Conservation (phyloP, 257 asterid genomes). For the Orobanche coerulescens region DNA sequence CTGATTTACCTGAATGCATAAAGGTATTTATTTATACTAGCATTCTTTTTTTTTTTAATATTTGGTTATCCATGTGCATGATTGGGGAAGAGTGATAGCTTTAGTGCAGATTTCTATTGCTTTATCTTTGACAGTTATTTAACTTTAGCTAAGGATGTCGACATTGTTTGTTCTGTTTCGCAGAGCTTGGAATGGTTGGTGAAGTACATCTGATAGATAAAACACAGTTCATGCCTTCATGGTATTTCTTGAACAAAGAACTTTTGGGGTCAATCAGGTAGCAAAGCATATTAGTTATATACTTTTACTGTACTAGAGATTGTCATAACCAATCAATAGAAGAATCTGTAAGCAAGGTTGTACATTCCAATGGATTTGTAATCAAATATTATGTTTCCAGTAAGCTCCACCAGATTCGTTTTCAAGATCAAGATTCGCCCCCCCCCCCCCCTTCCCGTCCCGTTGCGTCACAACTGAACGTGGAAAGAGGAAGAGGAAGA, state of each 20-base stretch:
- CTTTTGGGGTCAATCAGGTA: slow-evolving; percentile 28
- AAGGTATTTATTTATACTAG: slow-evolving; percentile 42
- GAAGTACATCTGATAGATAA: slow-evolving; percentile 48
- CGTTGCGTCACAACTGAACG: too few species aligned
- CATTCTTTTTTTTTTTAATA: not conserved
- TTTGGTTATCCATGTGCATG: not conserved
- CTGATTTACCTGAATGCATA: slow-evolving; percentile 67
- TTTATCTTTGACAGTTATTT: slow-evolving; percentile 5
- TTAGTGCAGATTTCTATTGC: not conserved
- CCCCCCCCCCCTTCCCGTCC: too few species aligned
- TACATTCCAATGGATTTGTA: slow-evolving; percentile 20
- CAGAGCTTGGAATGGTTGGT: slow-evolving; percentile 91
- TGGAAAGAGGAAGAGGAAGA: too few species aligned
- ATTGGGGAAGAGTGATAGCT: not conserved
- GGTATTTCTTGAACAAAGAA: slow-evolving; percentile 13
- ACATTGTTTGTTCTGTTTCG: slow-evolving; percentile 24
- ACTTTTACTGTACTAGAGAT: slow-evolving; percentile 19
- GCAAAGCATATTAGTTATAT: slow-evolving; percentile 20
- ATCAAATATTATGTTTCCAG: slow-evolving; percentile 17
- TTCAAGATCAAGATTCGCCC: not conserved
- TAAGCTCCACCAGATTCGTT: not conserved
- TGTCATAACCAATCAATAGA: slow-evolving; percentile 17
- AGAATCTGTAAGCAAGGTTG: slow-evolving; percentile 8
- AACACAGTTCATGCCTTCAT: slow-evolving; percentile 13
- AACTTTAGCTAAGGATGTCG: not conserved